Base-by-base conservation (phyloP, 495 filamentous ascomycete genomes). In the Xylaria grammica region DNA sequence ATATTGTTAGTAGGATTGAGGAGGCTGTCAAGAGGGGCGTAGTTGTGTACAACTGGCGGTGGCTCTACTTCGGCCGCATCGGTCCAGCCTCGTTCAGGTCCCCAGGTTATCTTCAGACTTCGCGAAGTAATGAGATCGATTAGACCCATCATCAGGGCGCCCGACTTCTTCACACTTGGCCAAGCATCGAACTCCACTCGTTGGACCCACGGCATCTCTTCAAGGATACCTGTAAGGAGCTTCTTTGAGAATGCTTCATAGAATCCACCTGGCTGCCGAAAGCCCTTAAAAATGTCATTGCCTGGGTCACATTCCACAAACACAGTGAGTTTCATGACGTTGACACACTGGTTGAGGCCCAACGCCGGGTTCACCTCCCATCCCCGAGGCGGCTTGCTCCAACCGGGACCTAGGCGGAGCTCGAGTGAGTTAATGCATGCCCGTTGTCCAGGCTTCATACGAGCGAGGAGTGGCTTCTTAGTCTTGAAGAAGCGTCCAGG, bases 231-330 rank as follows among this genome's bases (percentile, higher is more conserved):
- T 17, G 74, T 77, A 20, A 95, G 63, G 36, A 97, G 70, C 4
- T 75, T 71, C 11, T 81, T 79, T 1, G 83, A 88, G 68, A 96
- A 97, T 17, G 78, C 75, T 24, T 92, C 92, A 69, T 93, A 97
- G 71, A 89, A 94, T 8, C 81, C 82, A 32, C 90, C 85, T 20
- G 85, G 79, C 30, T 83, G 84, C 15, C 91, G 85, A 74, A 91
- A 96, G 0, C 91, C 91, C 45, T 85, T 85, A 72, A 92, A 94
- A 3, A 89, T 74, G 30, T 83, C 82, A 68, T 91, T 84, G 30
- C 87, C 89, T 0, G 93, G 91, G 71, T 97, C 93, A 67, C 81
- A 85, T 75, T 96, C 86, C 26, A 94, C 84, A 69, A 92, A 94
- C 0, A 97, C 84, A 55, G 87, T 90, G 50, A 97, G 73, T 13